These are phyloP conservation scores for Blumeria hordei DNA, from an alignment of 2,329 filamentous ascomycete genomes.

Conservation along the genomic window DNA sequence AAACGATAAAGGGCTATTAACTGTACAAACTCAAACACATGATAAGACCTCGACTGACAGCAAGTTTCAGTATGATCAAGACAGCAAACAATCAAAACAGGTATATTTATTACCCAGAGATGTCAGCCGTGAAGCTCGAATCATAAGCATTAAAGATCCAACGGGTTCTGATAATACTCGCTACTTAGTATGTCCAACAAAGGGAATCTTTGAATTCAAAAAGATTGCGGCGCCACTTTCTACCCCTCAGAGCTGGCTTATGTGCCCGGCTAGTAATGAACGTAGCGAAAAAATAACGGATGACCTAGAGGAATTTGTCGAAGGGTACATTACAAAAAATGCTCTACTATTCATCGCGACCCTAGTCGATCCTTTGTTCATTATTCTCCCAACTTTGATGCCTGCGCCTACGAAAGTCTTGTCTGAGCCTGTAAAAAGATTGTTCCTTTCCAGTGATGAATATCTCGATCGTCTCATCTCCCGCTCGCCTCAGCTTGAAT, in stretches of 20 bases:
- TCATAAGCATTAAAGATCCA: constrained; percentile 35
- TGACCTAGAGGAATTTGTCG: background rate
- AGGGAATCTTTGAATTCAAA: constrained; percentile 41
- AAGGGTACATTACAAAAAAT: constrained; percentile 34
- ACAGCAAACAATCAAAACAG: constrained; percentile 10
- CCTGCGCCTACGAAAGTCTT: constrained; percentile 19
- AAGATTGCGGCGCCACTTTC: constrained; percentile 27
- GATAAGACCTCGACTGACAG: too few species aligned
- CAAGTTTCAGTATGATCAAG: too few species aligned
- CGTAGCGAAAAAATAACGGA: constrained; percentile 6
- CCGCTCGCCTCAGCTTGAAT: constrained; percentile 30
- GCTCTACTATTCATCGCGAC: constrained; percentile 69
- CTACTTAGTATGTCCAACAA: constrained; percentile 36
- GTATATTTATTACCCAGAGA: constrained; percentile 37
- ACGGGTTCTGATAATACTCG: constrained; percentile 28
- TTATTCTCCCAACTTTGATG: constrained; percentile 50
- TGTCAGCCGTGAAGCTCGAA: constrained; percentile 27
- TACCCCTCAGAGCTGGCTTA: constrained; percentile 36
- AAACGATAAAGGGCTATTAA: too few species aligned
- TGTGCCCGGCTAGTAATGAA: constrained; percentile 13
- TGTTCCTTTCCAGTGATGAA: constrained; percentile 48
- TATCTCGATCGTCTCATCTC: constrained; percentile 39
- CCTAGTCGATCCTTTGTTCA: constrained; percentile 60
- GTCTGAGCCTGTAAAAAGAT: constrained; percentile 27
- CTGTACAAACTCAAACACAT: too few species aligned